Conservation (phyloP, 306 rosid species). For the Pyrus betulifolia region DNA sequence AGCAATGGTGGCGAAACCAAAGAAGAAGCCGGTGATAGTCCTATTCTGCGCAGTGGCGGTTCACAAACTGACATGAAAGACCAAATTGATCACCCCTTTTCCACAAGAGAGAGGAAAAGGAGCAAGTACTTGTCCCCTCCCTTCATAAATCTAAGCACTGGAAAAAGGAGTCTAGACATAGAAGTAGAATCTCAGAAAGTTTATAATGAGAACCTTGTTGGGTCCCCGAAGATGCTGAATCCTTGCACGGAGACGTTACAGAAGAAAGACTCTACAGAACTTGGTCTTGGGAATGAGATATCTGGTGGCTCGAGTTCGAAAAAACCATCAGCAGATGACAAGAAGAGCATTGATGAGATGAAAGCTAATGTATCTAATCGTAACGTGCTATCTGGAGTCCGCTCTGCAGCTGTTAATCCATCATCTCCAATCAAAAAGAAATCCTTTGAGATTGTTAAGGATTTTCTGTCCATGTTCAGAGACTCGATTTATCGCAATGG, state of each 20-base stretch:
- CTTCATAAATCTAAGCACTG: slow-evolving; percentile 31
- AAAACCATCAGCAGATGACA: slow-evolving; percentile 18
- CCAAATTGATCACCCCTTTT: slow-evolving; percentile 22
- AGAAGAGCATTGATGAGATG: slow-evolving; percentile 29
- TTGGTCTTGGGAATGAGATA: slow-evolving; percentile 5
- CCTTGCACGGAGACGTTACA: slow-evolving; percentile 10
- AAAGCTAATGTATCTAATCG: slow-evolving; percentile 31
- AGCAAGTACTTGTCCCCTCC: slow-evolving; percentile 91
- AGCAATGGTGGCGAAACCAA: slow-evolving; percentile 5
- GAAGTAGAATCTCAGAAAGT: slow-evolving; percentile 19
- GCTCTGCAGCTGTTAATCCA: slow-evolving; percentile 39
- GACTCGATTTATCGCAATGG: slow-evolving; percentile 48
- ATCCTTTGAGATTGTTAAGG: slow-evolving; percentile 27
- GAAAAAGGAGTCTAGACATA: slow-evolving; percentile 12
- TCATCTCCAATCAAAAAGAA: slow-evolving; percentile 10
- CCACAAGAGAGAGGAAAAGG: slow-evolving; percentile 63
- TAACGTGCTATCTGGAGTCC: slow-evolving; percentile 40
- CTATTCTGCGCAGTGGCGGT: neutral
- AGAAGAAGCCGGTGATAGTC: slow-evolving; percentile 10
- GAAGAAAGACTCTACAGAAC: slow-evolving; percentile 18
- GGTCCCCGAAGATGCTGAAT: slow-evolving; percentile 19
- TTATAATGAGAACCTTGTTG: slow-evolving; percentile 13
- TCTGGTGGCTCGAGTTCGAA: slow-evolving; percentile 23
- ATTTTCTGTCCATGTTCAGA: slow-evolving; percentile 42
- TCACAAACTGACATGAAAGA: slow-evolving; percentile 6